phyloP scores from a whole-genome alignment of 177 flowering plant species.

The Telopea speciosissima region DNA sequence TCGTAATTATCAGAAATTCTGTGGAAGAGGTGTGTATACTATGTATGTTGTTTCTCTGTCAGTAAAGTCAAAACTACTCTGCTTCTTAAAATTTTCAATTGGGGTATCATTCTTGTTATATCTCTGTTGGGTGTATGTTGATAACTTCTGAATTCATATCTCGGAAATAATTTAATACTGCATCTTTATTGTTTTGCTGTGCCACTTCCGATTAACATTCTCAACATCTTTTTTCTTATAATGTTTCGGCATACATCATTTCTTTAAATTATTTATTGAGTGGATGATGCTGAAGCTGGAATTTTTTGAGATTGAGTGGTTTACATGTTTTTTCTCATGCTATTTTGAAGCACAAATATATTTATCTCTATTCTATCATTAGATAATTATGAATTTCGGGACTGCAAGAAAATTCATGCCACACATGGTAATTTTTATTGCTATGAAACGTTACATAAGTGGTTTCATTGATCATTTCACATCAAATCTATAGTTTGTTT shows the following conservation, averaged over 20 bases:
- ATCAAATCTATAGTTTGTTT: background rate
- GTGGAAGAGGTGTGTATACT: background rate
- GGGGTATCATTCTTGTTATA: background rate
- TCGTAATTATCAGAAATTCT: background rate
- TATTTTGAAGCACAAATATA: too few relatives aligned
- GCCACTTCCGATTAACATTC: background rate
- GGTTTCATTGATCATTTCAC: background rate
- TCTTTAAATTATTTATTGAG: too few relatives aligned
- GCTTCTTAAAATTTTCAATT: background rate
- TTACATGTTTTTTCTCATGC: background rate
- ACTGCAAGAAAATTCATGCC: conserved; percentile 10
- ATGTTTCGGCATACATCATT: background rate
- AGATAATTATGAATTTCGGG: conserved; percentile 2
- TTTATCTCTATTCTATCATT: background rate
- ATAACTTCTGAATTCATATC: too few relatives aligned
- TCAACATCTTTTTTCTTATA: background rate
- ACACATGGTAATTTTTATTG: conserved; percentile 10
- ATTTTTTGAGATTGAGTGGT: background rate
- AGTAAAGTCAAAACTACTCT: background rate
- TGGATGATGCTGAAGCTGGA: background rate
- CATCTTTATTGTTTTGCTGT: background rate
- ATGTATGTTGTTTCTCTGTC: background rate
- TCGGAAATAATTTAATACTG: background rate
- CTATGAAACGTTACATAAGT: conserved; percentile 15
- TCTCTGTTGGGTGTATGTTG: too few relatives aligned